phyloP scores from a whole-genome alignment of 306 rosid species.

The Cotoneaster glaucophyllus region DNA sequence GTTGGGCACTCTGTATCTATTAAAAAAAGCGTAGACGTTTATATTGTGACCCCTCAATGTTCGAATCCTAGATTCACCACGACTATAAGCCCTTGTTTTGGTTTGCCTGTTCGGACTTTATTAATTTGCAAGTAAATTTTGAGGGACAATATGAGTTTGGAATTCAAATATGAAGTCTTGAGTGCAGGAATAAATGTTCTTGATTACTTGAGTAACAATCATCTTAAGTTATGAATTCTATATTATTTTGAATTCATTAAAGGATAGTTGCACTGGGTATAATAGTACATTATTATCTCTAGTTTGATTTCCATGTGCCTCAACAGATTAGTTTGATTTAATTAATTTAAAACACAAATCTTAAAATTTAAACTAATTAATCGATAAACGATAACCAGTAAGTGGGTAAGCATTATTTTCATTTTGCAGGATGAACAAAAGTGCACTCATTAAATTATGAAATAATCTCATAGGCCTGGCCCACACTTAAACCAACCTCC shows the following conservation, averaged over 20 bases:
- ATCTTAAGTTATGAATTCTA: not conserved
- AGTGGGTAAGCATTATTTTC: rapidly evolving
- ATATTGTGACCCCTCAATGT: too few species aligned
- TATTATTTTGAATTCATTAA: not conserved
- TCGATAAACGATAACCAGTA: too few species aligned
- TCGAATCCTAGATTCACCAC: too few species aligned
- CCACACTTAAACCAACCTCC: not conserved
- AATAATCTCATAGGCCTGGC: not conserved
- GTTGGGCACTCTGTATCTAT: too few species aligned
- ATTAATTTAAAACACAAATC: too few species aligned
- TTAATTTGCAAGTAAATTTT: not conserved
- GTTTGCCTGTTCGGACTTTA: too few species aligned
- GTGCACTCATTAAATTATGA: not conserved
- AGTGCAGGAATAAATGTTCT: too few species aligned
- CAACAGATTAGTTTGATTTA: not conserved
- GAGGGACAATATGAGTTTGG: not conserved
- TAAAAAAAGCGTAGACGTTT: too few species aligned
- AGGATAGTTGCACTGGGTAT: not conserved
- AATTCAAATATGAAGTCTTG: not conserved
- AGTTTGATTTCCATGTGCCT: not conserved
- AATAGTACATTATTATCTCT: not conserved
- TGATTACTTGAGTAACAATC: too few species aligned
- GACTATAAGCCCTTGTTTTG: too few species aligned
- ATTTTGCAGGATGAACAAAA: too few species aligned
- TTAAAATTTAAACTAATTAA: too few species aligned